Percentiles rank a stretch among this genome's conserved stretches.
phyloP scores from a whole-genome alignment of 1,284 basidiomycete species.

The Trichosporon asahii region DNA sequence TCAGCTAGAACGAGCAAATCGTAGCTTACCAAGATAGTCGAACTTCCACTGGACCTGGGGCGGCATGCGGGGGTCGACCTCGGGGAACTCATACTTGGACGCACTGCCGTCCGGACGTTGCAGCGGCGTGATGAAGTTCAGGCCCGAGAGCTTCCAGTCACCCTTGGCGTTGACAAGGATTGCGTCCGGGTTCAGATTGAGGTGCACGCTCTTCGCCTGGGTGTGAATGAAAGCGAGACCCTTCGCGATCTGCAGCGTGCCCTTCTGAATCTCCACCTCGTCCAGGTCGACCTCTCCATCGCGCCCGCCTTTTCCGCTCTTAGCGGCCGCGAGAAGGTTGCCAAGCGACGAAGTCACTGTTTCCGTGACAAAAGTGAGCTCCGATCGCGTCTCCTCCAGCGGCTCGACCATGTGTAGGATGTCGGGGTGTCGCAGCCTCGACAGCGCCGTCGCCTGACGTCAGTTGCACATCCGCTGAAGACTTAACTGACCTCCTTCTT shows the following conservation, averaged over 20 bases:
- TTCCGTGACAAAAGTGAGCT: constrained; percentile 91
- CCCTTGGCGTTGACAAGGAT: constrained; percentile 85
- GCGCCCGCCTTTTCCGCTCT: constrained; percentile 60
- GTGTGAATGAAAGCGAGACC: constrained; percentile 89
- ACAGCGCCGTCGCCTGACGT: constrained; percentile 73
- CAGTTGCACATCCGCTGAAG: background rate
- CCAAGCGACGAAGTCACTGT: constrained; percentile 64
- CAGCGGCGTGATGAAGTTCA: constrained; percentile 80
- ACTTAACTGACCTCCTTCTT: constrained; percentile 70
- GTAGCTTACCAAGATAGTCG: constrained; percentile 78
- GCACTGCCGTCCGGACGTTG: constrained; percentile 66
- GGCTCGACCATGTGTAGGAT: constrained; percentile 98
- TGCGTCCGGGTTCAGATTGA: constrained; percentile 79
- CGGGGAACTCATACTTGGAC: constrained; percentile 82
- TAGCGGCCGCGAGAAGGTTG: constrained; percentile 56
- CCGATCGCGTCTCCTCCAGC: constrained; percentile 83
- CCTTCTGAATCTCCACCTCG: constrained; percentile 82
- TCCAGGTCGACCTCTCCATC: constrained; percentile 73
- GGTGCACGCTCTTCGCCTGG: constrained; percentile 85
- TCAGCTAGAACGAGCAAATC: background rate
- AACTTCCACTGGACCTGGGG: constrained; percentile 84
- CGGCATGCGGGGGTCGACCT: constrained; percentile 76
- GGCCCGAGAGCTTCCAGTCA: constrained; percentile 95
- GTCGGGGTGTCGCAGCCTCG: constrained; percentile 85
- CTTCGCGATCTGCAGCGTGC: constrained; percentile 87